Evolutionary conservation across 176 grass and related monocot genomes (phyloP).

Genomic region (Ananas comosus): DNA sequence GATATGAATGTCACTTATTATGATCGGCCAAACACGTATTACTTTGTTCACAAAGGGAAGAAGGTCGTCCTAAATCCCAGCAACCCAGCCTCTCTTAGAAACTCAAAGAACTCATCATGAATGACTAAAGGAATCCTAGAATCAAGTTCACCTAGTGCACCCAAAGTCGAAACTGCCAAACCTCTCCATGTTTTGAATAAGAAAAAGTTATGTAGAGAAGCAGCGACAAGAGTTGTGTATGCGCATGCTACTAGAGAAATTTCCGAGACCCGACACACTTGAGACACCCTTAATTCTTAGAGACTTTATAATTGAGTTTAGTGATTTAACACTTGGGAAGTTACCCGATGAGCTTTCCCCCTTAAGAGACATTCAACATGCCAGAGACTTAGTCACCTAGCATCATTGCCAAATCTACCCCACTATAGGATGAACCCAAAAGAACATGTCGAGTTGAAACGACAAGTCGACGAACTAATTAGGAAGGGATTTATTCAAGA

Average conservation of each 20-base stretch:
- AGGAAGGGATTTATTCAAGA: neutral
- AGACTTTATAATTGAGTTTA: neutral
- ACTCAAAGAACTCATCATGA: too few relatives aligned
- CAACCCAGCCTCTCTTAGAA: too few relatives aligned
- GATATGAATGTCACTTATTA: too few relatives aligned
- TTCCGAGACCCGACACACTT: neutral
- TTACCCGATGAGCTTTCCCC: neutral
- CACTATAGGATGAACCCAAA: slow-evolving; percentile 2
- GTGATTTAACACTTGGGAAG: neutral
- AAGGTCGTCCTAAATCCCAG: too few relatives aligned
- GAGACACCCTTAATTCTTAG: neutral
- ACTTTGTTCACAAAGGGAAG: too few relatives aligned
- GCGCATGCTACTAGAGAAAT: neutral
- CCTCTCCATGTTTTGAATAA: neutral
- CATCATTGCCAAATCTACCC: neutral
- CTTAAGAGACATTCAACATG: slow-evolving; percentile 3
- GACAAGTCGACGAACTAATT: neutral
- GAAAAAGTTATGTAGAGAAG: neutral
- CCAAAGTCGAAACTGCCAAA: too few relatives aligned
- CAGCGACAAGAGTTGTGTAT: neutral
- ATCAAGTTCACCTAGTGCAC: too few relatives aligned
- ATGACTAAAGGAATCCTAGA: too few relatives aligned
- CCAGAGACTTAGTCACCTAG: neutral
- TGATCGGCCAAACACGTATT: too few relatives aligned
- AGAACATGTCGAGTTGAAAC: neutral